phyloP scores from a whole-genome alignment of 495 filamentous ascomycete genomes.

The Neurospora africana region DNA sequence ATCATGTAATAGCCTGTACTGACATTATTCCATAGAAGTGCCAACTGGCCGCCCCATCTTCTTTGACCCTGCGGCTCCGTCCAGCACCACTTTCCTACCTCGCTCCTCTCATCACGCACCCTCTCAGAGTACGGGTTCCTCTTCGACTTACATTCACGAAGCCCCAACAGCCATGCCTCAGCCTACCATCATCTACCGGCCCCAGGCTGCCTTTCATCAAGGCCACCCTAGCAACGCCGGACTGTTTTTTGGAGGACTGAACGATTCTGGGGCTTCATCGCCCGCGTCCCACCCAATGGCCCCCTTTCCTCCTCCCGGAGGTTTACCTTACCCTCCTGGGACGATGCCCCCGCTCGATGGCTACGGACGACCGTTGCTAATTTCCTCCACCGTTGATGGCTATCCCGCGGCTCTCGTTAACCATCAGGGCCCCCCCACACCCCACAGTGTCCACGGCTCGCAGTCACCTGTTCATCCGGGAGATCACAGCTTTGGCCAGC shows the following conservation, averaged over 20 bases:
- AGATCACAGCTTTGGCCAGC: constrained; percentile 20
- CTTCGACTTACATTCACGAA: constrained; percentile 2
- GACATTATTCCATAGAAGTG: not conserved
- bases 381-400: constrained; percentile 24
- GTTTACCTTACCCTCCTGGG: constrained; percentile 19
- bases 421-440: constrained; percentile 38
- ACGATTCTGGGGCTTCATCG: constrained; percentile 39
- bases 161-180: constrained; percentile 3
- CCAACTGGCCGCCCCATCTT: not conserved
- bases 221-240: constrained; percentile 34
- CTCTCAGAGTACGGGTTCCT: not conserved
- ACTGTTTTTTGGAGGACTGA: constrained; percentile 32
- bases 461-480: constrained; percentile 34
- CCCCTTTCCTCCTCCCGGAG: constrained; percentile 26
- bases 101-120: not conserved
- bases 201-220: constrained; percentile 17
- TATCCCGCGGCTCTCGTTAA: constrained; percentile 24
- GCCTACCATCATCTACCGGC: constrained; percentile 5
- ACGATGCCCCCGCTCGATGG: constrained; percentile 26
- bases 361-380: constrained; percentile 23
- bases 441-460: constrained; percentile 45
- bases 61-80: not conserved
- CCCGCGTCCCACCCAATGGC: constrained; percentile 31
- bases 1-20: not conserved
- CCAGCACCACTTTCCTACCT: not conserved